Percentiles rank a stretch among this genome's conserved stretches.
Conservation (phyloP, 2,329 filamentous ascomycete species). For the Alternaria sp. region DNA sequence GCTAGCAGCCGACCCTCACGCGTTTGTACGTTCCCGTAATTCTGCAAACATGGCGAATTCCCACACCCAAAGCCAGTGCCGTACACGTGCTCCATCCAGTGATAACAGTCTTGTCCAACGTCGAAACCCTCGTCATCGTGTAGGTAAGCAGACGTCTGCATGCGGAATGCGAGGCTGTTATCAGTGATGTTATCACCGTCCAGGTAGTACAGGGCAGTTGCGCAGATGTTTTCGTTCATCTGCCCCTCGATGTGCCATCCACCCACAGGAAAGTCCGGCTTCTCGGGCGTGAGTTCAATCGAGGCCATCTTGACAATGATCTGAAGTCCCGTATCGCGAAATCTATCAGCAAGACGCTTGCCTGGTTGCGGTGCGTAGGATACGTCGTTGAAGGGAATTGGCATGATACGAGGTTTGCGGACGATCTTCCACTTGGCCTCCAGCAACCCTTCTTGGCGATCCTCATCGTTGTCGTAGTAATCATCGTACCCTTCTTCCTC, state of each 20-base stretch:
- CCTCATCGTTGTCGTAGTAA: not conserved
- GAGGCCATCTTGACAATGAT: conserved; percentile 68
- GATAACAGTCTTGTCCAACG: conserved; percentile 17
- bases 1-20: conserved; percentile 58
- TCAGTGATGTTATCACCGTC: conserved; percentile 65
- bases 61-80: conserved; percentile 14
- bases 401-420: conserved; percentile 23
- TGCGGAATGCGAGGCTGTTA: conserved; percentile 28
- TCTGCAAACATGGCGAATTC: conserved; percentile 40
- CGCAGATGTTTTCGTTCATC: conserved; percentile 68
- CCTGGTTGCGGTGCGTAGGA: conserved; percentile 18
- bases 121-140: conserved; percentile 1
- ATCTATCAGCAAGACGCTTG: conserved; percentile 19
- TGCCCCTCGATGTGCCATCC: conserved; percentile 60
- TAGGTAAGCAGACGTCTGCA: conserved; percentile 17
- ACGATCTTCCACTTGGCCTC: conserved; percentile 22
- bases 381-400: conserved; percentile 16
- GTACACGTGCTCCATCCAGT: conserved; percentile 24
- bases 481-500: not conserved
- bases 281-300: conserved; percentile 65
- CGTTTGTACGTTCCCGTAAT: conserved; percentile 54
- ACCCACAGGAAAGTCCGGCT: conserved; percentile 61
- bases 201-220: conserved; percentile 68
- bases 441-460: not conserved
- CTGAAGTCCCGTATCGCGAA: conserved; percentile 53